Evolutionary conservation across 805 yeast species (phyloP).

Genomic region (Candida loeiensis): DNA sequence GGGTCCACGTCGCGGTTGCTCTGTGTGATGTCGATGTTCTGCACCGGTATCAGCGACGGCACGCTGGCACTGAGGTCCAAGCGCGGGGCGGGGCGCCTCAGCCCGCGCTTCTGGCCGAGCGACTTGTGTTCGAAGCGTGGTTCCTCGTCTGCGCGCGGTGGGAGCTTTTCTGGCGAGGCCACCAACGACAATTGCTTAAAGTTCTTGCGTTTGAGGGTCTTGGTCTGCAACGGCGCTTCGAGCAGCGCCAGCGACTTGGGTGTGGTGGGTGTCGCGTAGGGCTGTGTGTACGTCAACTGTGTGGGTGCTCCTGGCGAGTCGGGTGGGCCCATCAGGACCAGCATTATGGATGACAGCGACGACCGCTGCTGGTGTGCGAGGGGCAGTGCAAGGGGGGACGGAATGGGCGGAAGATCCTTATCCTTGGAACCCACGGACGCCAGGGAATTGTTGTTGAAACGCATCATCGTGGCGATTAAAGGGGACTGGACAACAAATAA

Average conservation of each 20-base stretch:
- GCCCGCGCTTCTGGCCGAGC: slow-evolving; percentile 17
- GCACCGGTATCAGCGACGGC: slow-evolving; percentile 4
- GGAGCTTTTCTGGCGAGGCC: slow-evolving; percentile 13
- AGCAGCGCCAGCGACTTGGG: background rate
- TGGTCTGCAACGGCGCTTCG: slow-evolving; percentile 28
- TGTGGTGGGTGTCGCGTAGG: background rate
- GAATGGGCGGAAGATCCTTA: slow-evolving; percentile 39
- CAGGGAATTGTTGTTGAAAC: slow-evolving; percentile 18
- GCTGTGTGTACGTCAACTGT: background rate
- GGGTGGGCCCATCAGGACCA: slow-evolving; percentile 1
- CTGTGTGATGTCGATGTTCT: slow-evolving; percentile 11
- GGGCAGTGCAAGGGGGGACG: slow-evolving; percentile 17
- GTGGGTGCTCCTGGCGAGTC: slow-evolving; percentile 1
- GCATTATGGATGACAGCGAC: background rate
- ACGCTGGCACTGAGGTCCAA: slow-evolving; percentile 15
- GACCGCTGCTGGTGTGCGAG: background rate
- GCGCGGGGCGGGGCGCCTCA: slow-evolving; percentile 32
- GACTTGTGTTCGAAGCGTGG: slow-evolving; percentile 9
- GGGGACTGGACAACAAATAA: background rate
- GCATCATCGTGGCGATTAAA: slow-evolving; percentile 14
- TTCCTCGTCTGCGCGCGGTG: slow-evolving; percentile 3
- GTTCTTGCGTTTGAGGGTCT: slow-evolving; percentile 38
- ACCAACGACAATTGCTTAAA: slow-evolving; percentile 33
- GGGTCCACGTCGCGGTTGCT: slow-evolving; percentile 24
- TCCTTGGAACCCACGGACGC: slow-evolving; percentile 26